A percentile compares a stretch with the other conserved stretches of the same genome.
Conservation (phyloP, 257 asterid species). For the Euphrasia confusa region DNA sequence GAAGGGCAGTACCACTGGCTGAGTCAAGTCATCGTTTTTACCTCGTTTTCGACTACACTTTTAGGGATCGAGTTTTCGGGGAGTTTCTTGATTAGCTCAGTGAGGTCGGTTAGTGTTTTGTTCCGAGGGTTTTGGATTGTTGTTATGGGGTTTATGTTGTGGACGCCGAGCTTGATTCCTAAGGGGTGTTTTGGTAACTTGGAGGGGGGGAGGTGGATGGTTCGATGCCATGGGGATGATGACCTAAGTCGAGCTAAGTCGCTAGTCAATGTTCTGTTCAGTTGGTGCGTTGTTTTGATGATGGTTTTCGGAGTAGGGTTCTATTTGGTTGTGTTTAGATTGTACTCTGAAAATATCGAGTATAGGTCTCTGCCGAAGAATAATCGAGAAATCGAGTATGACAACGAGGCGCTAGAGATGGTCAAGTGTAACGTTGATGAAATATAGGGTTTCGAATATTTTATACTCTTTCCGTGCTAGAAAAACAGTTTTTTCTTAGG, state of each 20-base stretch:
- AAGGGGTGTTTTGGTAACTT: constrained; percentile 58
- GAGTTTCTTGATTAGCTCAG: constrained; percentile 66
- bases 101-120: constrained; percentile 58
- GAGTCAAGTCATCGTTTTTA: constrained; percentile 35
- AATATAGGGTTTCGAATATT: no score
- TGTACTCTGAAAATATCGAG: constrained; percentile 32
- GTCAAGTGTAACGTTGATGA: no score
- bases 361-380: constrained; percentile 40
- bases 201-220: constrained; percentile 68
- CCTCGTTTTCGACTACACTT: constrained; percentile 52
- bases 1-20: constrained; percentile 87
- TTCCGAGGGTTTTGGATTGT: constrained; percentile 88
- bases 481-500: no score
- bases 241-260: constrained; percentile 74
- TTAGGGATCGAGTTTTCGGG: constrained; percentile 40
- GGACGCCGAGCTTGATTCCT: constrained; percentile 68
- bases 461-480: no score
- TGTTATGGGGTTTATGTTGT: constrained; percentile 79
- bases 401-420: no score
- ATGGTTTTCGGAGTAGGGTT: constrained; percentile 30
- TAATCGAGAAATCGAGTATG: no score
- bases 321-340: constrained; percentile 35
- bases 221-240: constrained; percentile 60
- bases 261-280: constrained; percentile 67
- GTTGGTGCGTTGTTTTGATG: constrained; percentile 62